phyloP scores from a whole-genome alignment of 2,329 filamentous ascomycete species.

The Verticillium nubilum region DNA sequence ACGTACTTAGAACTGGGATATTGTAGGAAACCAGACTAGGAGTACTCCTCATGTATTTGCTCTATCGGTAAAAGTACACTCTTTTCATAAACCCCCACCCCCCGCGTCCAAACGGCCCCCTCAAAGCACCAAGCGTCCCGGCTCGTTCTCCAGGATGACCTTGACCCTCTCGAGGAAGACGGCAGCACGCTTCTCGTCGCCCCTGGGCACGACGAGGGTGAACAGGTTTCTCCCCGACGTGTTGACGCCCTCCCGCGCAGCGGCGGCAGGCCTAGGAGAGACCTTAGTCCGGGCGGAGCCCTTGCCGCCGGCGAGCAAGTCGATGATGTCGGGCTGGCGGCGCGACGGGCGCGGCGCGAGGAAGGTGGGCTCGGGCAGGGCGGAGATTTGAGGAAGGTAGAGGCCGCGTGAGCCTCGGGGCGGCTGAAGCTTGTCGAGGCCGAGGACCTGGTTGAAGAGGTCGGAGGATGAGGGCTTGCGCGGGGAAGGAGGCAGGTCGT shows the following conservation, averaged over 20 bases:
- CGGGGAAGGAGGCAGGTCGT: constrained; percentile 67
- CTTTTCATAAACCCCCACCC: constrained; percentile 6
- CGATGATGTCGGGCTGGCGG: constrained; percentile 66
- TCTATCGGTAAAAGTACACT: constrained; percentile 9
- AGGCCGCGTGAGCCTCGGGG: constrained; percentile 48
- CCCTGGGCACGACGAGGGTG: constrained; percentile 70
- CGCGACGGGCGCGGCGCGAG: constrained; percentile 20
- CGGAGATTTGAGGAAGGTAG: constrained; percentile 67
- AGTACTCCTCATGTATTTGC: not conserved
- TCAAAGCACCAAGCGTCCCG: constrained; percentile 66
- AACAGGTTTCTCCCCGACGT: constrained; percentile 68
- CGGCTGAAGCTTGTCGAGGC: constrained; percentile 46
- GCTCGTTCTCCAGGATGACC: constrained; percentile 73
- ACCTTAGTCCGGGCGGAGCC: constrained; percentile 15
- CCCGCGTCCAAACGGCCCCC: constrained; percentile 3
- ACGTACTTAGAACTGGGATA: not conserved
- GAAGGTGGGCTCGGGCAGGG: constrained; percentile 39
- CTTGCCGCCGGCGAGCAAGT: constrained; percentile 56
- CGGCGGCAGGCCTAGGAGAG: constrained; percentile 21
- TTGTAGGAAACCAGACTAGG: not conserved
- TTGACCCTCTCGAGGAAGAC: constrained; percentile 85
- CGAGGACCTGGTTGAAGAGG: constrained; percentile 85
- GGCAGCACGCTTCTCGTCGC: constrained; percentile 75
- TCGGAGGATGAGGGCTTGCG: constrained; percentile 68
- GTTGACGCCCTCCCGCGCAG: constrained; percentile 29